Percentiles rank a stretch among this genome's conserved stretches.
Conservation (phyloP, 176 grass and related monocot species). For the Tillandsia fasciculata region DNA sequence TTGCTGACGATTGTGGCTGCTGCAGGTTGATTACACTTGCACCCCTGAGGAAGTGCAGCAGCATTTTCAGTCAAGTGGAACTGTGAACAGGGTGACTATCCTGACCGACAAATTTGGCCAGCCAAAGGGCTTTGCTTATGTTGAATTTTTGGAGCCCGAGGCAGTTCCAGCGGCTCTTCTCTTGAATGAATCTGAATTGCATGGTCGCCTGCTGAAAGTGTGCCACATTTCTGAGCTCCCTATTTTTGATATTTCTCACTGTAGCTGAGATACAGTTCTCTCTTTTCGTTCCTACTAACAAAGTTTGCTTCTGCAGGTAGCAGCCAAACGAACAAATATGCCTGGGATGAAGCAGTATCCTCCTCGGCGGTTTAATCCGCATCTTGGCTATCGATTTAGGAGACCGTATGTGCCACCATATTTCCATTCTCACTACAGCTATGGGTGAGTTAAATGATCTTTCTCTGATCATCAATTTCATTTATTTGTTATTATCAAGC, state of each 20-base stretch:
- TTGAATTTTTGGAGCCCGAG: constrained; percentile 59
- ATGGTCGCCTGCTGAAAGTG: constrained; percentile 59
- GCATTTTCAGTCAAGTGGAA: constrained; percentile 62
- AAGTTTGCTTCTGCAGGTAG: constrained; percentile 29
- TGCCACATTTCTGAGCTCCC: background rate
- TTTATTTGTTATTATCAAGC: background rate
- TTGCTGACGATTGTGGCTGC: background rate
- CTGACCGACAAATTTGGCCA: constrained; percentile 60
- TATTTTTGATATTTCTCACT: background rate
- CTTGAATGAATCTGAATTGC: constrained; percentile 54
- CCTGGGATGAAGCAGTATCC: constrained; percentile 58
- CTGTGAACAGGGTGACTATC: constrained; percentile 49
- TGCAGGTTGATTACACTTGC: constrained; percentile 52
- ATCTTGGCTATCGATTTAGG: constrained; percentile 31
- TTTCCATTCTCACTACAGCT: constrained; percentile 32
- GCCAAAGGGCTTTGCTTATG: constrained; percentile 54
- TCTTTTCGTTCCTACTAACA: background rate
- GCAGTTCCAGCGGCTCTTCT: constrained; percentile 45
- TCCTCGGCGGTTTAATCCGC: constrained; percentile 34
- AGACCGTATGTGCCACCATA: constrained; percentile 38
- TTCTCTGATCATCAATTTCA: background rate
- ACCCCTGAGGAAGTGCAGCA: constrained; percentile 59
- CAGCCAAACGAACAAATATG: constrained; percentile 53
- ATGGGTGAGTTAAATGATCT: constrained; percentile 31
- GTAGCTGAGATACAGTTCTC: background rate